phyloP scores from a whole-genome alignment of 2,329 filamentous ascomycete species.

The Trichophyton benhamiae region DNA sequence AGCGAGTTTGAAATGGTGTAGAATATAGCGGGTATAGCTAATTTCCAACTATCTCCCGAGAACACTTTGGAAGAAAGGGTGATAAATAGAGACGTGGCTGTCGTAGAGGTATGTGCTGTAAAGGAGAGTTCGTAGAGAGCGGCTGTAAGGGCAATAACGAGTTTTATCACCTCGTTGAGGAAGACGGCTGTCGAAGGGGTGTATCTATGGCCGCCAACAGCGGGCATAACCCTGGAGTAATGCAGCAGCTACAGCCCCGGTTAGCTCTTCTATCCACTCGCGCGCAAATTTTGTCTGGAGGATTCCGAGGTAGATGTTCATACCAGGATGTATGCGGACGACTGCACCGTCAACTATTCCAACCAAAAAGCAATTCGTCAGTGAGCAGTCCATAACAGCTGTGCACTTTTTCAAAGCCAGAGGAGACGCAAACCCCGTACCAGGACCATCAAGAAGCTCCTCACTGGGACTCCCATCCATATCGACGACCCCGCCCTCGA shows the following conservation, averaged over 20 bases:
- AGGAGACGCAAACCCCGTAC: constrained; percentile 20
- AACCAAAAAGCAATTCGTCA: neutral
- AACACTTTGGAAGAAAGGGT: constrained; percentile 73
- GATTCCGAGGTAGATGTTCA: constrained; percentile 13
- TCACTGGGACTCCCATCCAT: constrained; percentile 24
- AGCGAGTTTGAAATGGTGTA: constrained; percentile 91
- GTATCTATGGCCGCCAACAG: constrained; percentile 70
- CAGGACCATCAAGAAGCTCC: constrained; percentile 28
- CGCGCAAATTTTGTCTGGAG: neutral
- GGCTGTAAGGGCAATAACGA: constrained; percentile 73
- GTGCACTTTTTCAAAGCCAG: neutral
- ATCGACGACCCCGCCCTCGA: constrained; percentile 21
- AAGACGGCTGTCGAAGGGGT: constrained; percentile 90
- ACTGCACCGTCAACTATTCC: constrained; percentile 32
- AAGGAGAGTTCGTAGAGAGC: constrained; percentile 77
- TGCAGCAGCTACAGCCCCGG: constrained; percentile 60
- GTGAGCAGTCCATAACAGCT: neutral
- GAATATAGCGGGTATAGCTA: constrained; percentile 74
- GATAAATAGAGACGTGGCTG: constrained; percentile 65
- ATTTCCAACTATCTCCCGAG: constrained; percentile 83
- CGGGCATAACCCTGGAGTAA: constrained; percentile 90
- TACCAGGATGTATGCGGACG: constrained; percentile 34
- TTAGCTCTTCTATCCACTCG: constrained; percentile 1
- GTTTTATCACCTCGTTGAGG: constrained; percentile 82
- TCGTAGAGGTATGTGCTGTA: constrained; percentile 63